Percentiles rank a stretch among this genome's conserved stretches.
Conservation (phyloP, 805 yeast genomes). For the Yarrowia phangngaensis region DNA sequence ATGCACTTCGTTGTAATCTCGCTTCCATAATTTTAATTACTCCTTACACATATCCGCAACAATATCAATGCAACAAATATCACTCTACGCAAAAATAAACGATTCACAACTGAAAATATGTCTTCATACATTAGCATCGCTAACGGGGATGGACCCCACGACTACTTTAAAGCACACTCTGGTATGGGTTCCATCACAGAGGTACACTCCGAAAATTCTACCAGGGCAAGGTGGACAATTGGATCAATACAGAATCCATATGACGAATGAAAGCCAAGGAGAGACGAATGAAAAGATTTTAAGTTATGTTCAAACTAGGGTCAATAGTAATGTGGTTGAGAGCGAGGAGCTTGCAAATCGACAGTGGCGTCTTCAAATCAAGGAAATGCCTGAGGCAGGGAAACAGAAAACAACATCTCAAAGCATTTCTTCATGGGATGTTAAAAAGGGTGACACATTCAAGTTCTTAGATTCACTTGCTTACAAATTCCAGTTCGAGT, state of each 20-base stretch:
- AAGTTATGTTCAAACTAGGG: slow-evolving; percentile 18
- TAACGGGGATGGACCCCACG: slow-evolving; percentile 41
- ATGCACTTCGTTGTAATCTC: no score
- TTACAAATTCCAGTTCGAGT: slow-evolving; percentile 59
- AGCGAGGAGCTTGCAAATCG: slow-evolving; percentile 15
- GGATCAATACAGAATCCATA: slow-evolving; percentile 39
- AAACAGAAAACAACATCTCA: slow-evolving; percentile 55
- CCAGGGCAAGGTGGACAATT: slow-evolving; percentile 38
- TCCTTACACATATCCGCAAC: no score
- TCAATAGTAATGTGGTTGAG: not conserved
- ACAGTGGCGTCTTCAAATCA: slow-evolving; percentile 36
- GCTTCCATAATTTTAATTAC: no score
- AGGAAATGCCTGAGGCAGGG: slow-evolving; percentile 43
- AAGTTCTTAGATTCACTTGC: slow-evolving; percentile 60
- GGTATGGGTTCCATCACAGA: slow-evolving; percentile 38
- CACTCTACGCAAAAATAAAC: slow-evolving; percentile 38
- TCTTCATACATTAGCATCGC: slow-evolving; percentile 38
- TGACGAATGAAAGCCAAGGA: slow-evolving; percentile 20
- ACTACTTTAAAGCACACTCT: slow-evolving; percentile 34
- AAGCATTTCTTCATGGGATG: slow-evolving; percentile 54
- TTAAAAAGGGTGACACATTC: slow-evolving; percentile 41
- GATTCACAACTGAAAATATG: slow-evolving; percentile 37
- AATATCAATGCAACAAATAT: slow-evolving; percentile 39
- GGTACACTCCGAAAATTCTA: slow-evolving; percentile 35
- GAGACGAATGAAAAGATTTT: slow-evolving; percentile 12